These are phyloP conservation scores for Calcarisporium arbuscula DNA, from an alignment of 2,329 filamentous ascomycete species.

Conservation along the genomic window DNA sequence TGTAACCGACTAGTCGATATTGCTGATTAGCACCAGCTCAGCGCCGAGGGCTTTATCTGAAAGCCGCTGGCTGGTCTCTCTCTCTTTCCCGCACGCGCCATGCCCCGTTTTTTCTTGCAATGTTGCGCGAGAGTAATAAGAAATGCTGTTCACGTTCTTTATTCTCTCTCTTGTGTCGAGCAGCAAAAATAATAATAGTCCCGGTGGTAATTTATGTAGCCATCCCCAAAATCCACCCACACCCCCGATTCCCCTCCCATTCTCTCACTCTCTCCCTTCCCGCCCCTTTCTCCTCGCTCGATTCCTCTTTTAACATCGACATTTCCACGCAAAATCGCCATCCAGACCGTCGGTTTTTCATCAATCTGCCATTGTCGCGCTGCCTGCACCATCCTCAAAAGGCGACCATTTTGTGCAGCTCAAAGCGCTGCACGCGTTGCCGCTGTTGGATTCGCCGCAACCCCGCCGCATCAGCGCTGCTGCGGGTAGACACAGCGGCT, in stretches of 20 bases:
- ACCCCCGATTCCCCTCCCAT: constrained; percentile 16
- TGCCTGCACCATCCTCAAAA: constrained; percentile 30
- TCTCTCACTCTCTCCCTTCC: constrained; percentile 19
- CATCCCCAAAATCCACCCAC: constrained; percentile 17
- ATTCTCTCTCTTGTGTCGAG: no score
- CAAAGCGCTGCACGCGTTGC: constrained; percentile 22
- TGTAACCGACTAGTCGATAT: no score
- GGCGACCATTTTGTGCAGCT: constrained; percentile 26
- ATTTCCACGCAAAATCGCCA: constrained; percentile 20
- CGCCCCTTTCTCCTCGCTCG: constrained; percentile 16
- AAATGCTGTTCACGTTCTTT: constrained; percentile 5
- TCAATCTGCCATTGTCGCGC: constrained; percentile 31
- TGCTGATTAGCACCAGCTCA: no score
- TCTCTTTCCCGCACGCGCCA: constrained; percentile 4
- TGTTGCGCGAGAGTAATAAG: constrained; percentile 7
- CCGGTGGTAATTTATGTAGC: constrained; percentile 15
- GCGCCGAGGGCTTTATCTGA: no score
- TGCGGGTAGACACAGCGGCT: no score
- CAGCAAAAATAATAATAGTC: constrained; percentile 9
- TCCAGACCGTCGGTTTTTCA: constrained; percentile 25
- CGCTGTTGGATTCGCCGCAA: constrained; percentile 13
- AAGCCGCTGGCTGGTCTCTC: neutral
- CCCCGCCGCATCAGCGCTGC: constrained; percentile 15
- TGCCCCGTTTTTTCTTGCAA: constrained; percentile 10
- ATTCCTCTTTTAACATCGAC: constrained; percentile 21